Evolutionary conservation across 2,329 filamentous ascomycete species (phyloP).

Genomic region (Sclerotinia minor): DNA sequence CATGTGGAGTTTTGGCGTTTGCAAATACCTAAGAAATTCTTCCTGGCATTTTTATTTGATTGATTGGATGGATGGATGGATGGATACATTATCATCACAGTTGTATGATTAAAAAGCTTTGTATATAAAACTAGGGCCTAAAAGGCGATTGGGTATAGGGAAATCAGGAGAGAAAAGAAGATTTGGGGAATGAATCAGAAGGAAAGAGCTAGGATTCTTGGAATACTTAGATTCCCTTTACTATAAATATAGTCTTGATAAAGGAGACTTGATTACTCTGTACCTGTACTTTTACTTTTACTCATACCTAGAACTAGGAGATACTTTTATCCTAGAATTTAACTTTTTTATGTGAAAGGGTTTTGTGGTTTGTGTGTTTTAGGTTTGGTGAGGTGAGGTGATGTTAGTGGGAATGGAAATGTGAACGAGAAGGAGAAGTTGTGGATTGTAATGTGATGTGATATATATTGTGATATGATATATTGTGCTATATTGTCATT

Average conservation of each 20-base stretch:
- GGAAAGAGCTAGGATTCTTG: background rate
- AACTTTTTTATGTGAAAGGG: no score
- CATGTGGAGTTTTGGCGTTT: constrained; percentile 20
- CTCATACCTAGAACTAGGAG: no score
- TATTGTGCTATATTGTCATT: no score
- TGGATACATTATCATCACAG: background rate
- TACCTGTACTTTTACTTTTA: no score
- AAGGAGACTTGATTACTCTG: no score
- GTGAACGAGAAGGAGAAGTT: no score
- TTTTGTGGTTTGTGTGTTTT: no score
- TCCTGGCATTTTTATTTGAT: constrained; percentile 12
- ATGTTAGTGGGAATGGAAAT: no score
- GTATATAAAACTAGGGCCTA: background rate
- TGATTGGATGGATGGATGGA: background rate
- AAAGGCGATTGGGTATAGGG: background rate
- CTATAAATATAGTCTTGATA: background rate
- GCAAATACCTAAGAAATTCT: constrained; percentile 20
- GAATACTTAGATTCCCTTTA: background rate
- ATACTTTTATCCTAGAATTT: no score
- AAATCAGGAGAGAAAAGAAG: background rate
- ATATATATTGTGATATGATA: no score
- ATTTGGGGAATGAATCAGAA: background rate
- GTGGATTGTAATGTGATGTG: no score
- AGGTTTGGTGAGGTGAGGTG: no score
- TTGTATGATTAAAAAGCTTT: constrained; percentile 9